Evolutionary conservation across 257 asterid species (phyloP), one percentile per base, ranked within the genome.

Genomic region (Solanum ossicruentum): DNA sequence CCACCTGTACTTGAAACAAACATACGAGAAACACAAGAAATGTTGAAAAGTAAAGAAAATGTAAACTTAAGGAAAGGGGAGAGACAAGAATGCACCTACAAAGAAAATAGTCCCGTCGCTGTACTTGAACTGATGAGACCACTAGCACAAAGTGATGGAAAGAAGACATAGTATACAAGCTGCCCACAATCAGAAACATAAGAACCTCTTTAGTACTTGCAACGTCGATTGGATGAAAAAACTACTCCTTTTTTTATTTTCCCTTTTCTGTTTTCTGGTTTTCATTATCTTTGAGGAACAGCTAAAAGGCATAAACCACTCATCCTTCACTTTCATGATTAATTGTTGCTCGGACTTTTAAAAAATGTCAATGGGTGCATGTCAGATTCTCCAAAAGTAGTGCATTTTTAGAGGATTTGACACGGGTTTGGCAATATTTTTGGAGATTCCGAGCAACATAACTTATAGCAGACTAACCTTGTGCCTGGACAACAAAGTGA

Each of bases 151-250:
- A 90, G 85, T 51, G 91, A 83, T 47, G 92, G 91, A 81, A 85
- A 86, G 87, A 90, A 88, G 69, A 90, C 56, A 71, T 86, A 88
- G 85, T 73, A 90, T 82, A 90, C 91, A 61, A 90, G 88, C 92
- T 90, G 89, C 82, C 41, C 73, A 71, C 55, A 80, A 63, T 28
- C 16, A 15, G 23, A 58, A 87, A 54, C 7, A 52, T 17, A 84
- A 65, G 39, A 41, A 1, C 63, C 18, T 72, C 56, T 51, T 86
- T 79, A 87, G 88, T 67, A 66, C 55, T 18, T 81, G 69, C 51
- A 77, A 51, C 26, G 47, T 77, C 2, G 1, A 23, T 49, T 8
- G 0, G 82, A 23, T 5, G 61, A 75, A 21, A 49, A 75, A 49
- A 23, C 61, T 23, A 49, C 43, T 80, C 28, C n/a, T 10, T 32